A percentile compares a stretch with the other conserved stretches of the same genome.
phyloP scores from a whole-genome alignment of 2,329 filamentous ascomycete species.

The Cladosporium sphaerospermum region DNA sequence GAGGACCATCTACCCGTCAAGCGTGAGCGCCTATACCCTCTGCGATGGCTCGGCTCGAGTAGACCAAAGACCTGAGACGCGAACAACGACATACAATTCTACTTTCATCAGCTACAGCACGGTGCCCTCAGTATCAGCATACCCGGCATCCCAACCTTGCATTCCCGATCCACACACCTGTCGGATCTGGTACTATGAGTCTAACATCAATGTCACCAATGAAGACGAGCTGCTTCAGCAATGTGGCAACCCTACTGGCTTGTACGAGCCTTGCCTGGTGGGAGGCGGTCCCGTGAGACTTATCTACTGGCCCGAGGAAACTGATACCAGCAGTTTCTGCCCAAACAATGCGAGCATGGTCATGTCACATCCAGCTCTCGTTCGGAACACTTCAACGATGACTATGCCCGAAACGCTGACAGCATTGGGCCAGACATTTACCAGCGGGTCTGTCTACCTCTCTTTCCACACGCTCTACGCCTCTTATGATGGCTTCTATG shows the following conservation, averaged over 20 bases:
- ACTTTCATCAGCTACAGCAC: too few relatives aligned
- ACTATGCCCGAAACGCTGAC: conserved; percentile 11
- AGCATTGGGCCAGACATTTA: conserved; percentile 20
- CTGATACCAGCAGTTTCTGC: background rate
- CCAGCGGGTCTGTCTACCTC: conserved; percentile 17
- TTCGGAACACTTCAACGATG: background rate
- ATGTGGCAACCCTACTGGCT: conserved; percentile 16
- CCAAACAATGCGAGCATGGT: conserved; percentile 3
- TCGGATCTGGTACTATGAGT: conserved; percentile 14
- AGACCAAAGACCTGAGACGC: conserved; percentile 11
- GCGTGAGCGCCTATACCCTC: conserved; percentile 17
- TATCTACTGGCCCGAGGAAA: conserved; percentile 20
- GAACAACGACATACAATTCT: conserved; percentile 7
- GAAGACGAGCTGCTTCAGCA: conserved; percentile 6
- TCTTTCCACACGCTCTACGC: conserved; percentile 21
- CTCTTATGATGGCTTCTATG: conserved; percentile 13
- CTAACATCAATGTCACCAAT: conserved; percentile 12
- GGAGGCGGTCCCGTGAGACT: conserved; percentile 21
- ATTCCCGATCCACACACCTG: conserved; percentile 13
- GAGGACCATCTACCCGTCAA: conserved; percentile 12
- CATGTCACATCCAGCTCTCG: background rate
- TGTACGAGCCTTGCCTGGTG: conserved; percentile 17
- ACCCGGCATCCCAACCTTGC: conserved; percentile 11
- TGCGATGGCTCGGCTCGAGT: conserved; percentile 22
- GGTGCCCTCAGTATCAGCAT: too few relatives aligned